These are phyloP conservation scores for Saitoella complicata DNA, from an alignment of 805 yeast species.

Conservation along the genomic window DNA sequence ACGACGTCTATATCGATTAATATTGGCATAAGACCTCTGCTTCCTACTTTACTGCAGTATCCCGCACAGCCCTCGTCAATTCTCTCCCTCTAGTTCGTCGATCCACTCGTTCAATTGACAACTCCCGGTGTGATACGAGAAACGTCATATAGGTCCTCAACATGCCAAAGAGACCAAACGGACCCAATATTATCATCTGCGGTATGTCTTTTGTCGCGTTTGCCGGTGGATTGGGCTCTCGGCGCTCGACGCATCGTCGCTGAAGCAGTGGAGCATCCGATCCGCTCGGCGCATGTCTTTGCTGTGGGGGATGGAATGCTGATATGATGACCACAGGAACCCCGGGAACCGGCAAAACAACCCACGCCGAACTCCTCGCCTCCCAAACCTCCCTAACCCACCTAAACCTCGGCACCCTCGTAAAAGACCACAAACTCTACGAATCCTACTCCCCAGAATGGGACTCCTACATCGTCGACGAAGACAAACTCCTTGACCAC, in stretches of 20 bases:
- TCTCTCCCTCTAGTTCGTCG: too few relatives aligned
- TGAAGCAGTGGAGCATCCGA: not conserved
- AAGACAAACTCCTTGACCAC: slow-evolving; percentile 68
- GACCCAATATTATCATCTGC: slow-evolving; percentile 68
- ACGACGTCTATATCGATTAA: too few relatives aligned
- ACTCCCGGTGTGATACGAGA: too few relatives aligned
- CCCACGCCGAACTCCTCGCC: slow-evolving; percentile 48
- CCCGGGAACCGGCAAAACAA: slow-evolving; percentile 62
- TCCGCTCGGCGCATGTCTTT: not conserved
- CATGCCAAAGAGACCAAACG: slow-evolving; percentile 5
- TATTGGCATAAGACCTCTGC: too few relatives aligned
- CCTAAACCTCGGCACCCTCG: slow-evolving; percentile 63
- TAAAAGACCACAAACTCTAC: slow-evolving; percentile 57
- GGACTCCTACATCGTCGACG: slow-evolving; percentile 81
- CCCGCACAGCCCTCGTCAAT: too few relatives aligned
- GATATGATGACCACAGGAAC: not conserved
- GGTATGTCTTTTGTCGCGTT: slow-evolving; percentile 43
- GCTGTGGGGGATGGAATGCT: not conserved
- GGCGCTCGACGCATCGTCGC: slow-evolving; percentile 5
- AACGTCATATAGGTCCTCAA: too few relatives aligned
- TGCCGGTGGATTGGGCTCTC: slow-evolving; percentile 9
- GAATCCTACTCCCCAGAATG: slow-evolving; percentile 77
- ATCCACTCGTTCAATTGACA: too few relatives aligned
- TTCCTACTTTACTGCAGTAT: too few relatives aligned
- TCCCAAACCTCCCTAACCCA: slow-evolving; percentile 34